Percentiles rank a stretch among this genome's conserved stretches.
phyloP scores from a whole-genome alignment of 306 rosid species.

The Elaeagnus macrophylla region DNA sequence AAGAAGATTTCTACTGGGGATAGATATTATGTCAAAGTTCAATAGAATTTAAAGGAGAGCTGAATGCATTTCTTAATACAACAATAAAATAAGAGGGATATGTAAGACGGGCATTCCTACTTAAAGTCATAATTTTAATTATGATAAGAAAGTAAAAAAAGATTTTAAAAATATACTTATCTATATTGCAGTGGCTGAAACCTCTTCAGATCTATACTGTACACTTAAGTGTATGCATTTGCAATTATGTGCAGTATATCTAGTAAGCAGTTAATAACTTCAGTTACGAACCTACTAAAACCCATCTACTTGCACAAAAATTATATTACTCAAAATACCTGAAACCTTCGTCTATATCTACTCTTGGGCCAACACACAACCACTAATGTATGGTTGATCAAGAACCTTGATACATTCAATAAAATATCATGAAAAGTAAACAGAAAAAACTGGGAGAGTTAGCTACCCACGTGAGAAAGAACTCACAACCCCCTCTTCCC shows the following conservation, averaged over 20 bases:
- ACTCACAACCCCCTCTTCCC: no score
- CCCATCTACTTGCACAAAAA: neutral
- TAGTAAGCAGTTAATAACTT: neutral
- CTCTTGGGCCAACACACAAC: neutral
- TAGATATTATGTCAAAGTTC: neutral
- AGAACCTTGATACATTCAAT: neutral
- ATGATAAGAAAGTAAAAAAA: no score
- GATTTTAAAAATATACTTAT: no score
- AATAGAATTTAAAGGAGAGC: neutral
- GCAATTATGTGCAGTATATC: no score
- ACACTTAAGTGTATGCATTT: no score
- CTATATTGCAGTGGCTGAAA: no score
- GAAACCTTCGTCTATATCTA: conserved; percentile 2
- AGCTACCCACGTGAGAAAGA: no score
- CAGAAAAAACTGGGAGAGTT: no score
- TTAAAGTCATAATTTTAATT: no score
- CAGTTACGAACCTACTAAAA: neutral
- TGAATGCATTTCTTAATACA: conserved; percentile 5
- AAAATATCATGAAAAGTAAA: neutral
- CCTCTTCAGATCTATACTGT: no score
- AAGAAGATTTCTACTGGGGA: conserved; percentile 9
- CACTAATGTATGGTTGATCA: neutral
- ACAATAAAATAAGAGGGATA: neutral
- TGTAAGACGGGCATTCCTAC: no score
- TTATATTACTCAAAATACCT: conserved; percentile 7